phyloP scores from a whole-genome alignment of 2,329 filamentous ascomycete species.

The Fusarium nematophilum region DNA sequence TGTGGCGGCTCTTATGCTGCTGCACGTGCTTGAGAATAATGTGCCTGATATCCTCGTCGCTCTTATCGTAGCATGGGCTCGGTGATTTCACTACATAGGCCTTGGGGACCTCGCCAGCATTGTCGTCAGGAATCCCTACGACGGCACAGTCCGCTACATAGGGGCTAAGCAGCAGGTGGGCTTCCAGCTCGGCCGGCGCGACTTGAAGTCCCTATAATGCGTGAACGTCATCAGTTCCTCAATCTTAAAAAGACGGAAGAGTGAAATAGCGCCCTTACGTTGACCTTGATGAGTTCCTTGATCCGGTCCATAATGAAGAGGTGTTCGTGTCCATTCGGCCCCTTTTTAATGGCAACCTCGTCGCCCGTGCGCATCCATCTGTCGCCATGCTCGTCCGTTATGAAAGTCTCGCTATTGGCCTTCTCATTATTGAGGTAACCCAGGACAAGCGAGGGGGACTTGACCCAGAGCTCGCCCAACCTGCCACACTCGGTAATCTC shows the following conservation, averaged over 20 bases:
- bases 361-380: slow-evolving; percentile 45
- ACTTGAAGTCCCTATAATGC: slow-evolving; percentile 79
- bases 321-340: slow-evolving; percentile 53
- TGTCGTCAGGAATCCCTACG: slow-evolving; percentile 68
- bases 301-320: slow-evolving; percentile 39
- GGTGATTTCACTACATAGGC: slow-evolving; percentile 66
- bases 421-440: slow-evolving; percentile 86
- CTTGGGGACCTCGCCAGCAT: slow-evolving; percentile 66
- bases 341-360: slow-evolving; percentile 70
- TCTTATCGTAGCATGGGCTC: slow-evolving; percentile 57
- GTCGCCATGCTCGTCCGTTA: slow-evolving; percentile 17
- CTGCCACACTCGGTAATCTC: slow-evolving; percentile 74
- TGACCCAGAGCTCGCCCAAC: slow-evolving; percentile 82
- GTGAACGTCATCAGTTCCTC: too few relatives aligned
- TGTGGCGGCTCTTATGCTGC: too few relatives aligned
- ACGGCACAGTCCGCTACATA: slow-evolving; percentile 75
- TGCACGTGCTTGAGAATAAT: background rate
- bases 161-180: slow-evolving; percentile 73
- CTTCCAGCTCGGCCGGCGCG: slow-evolving; percentile 77
- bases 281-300: slow-evolving; percentile 68
- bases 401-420: slow-evolving; percentile 33
- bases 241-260: background rate
- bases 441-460: slow-evolving; percentile 76
- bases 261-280: slow-evolving; percentile 21
- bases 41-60: slow-evolving; percentile 53